phyloP scores from a whole-genome alignment of 148 eudicot genomes.

The Arbutus unedo region DNA sequence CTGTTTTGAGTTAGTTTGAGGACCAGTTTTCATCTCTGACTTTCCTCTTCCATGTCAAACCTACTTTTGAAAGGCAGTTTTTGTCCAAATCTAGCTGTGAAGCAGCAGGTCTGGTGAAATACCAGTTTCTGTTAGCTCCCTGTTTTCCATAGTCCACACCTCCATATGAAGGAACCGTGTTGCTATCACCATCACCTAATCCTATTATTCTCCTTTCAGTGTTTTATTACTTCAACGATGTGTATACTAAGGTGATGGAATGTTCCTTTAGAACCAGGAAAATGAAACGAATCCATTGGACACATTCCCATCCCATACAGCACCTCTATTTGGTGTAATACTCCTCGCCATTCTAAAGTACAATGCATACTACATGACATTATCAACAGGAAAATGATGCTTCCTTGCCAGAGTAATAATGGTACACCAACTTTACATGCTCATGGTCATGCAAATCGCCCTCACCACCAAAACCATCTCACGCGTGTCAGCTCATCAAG shows the following conservation, averaged over 20 bases:
- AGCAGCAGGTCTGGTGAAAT: not conserved
- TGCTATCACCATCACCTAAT: not conserved
- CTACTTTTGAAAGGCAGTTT: not conserved
- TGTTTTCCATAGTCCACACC: not conserved
- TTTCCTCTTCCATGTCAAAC: not conserved
- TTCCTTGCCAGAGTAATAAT: not conserved
- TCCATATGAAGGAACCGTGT: not conserved
- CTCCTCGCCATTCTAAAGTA: not conserved
- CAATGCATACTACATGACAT: not conserved
- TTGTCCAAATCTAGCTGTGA: not conserved
- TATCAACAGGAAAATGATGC: not conserved
- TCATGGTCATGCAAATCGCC: not conserved
- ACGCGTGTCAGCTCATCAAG: not conserved
- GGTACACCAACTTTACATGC: too few relatives aligned
- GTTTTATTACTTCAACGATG: not conserved
- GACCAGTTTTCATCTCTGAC: not conserved
- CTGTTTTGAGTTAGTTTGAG: not conserved
- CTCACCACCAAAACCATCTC: conserved; percentile 3
- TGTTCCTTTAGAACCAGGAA: not conserved
- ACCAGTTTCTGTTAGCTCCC: not conserved
- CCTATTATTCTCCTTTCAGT: not conserved
- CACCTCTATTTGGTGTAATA: not conserved
- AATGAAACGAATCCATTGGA: not conserved
- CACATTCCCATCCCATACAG: not conserved
- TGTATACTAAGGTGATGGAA: not conserved